Evolutionary conservation across 2,329 filamentous ascomycete species (phyloP).

Genomic region (Chaetomium strumarium): DNA sequence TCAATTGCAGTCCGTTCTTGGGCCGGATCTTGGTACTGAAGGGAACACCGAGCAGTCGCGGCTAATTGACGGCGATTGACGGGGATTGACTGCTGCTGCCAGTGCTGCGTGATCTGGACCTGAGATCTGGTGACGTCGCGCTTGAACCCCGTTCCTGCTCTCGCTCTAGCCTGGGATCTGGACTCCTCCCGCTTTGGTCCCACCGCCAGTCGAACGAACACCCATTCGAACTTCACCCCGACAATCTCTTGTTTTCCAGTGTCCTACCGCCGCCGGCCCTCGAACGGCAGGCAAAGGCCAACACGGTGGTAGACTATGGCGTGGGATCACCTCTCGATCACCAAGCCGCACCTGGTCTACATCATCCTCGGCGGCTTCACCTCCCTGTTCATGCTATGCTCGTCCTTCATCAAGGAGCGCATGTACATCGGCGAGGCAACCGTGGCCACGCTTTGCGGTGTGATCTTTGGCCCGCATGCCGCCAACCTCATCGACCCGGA

Average conservation of each 20-base stretch:
- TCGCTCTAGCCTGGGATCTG: not conserved
- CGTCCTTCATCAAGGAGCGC: slow-evolving; percentile 95
- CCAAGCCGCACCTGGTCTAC: slow-evolving; percentile 95
- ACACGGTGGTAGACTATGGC: slow-evolving; percentile 49
- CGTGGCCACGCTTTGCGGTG: slow-evolving; percentile 79
- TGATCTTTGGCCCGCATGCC: slow-evolving; percentile 83
- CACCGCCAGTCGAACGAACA: slow-evolving; percentile 5
- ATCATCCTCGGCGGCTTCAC: slow-evolving; percentile 98
- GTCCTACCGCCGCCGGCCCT: not conserved
- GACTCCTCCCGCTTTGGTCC: slow-evolving; percentile 7
- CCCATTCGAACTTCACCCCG: not conserved
- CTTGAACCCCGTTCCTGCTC: not conserved
- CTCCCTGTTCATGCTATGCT: slow-evolving; percentile 96
- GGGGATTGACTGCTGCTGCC: not conserved
- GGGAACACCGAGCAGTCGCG: not conserved
- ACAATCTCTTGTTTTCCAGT: slow-evolving; percentile 5
- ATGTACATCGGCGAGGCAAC: slow-evolving; percentile 98
- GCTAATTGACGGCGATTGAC: not conserved
- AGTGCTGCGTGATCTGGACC: not conserved
- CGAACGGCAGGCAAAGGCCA: not conserved
- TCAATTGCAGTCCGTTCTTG: slow-evolving; percentile 8
- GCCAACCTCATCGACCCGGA: slow-evolving; percentile 72
- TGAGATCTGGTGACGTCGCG: slow-evolving; percentile 4
- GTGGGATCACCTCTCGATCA: slow-evolving; percentile 78
- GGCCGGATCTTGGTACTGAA: slow-evolving; percentile 5